These are phyloP conservation scores for Polychytrium aggregatum DNA, from an alignment of 192 early-diverging fungal species.

Conservation along the genomic window DNA sequence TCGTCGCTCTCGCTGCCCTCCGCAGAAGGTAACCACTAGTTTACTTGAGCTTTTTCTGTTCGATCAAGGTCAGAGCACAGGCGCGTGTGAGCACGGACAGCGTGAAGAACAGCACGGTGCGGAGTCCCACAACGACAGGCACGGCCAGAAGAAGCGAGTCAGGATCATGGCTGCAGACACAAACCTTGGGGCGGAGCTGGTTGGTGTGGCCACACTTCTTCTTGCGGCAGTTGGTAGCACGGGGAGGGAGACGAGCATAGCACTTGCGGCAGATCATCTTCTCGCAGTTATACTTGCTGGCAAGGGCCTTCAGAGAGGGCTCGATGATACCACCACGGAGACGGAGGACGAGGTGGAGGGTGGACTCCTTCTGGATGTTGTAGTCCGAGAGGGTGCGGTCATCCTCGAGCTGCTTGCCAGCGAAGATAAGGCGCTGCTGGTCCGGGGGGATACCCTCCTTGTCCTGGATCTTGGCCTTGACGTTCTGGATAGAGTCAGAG, in stretches of 20 bases:
- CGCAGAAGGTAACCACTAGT: too few relatives aligned
- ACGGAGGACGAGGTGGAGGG: constrained; percentile 91
- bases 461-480: constrained; percentile 95
- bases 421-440: constrained; percentile 98
- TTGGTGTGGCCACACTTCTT: constrained; percentile 99
- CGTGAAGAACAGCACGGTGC: too few relatives aligned
- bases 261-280: constrained; percentile 99
- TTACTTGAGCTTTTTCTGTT: too few relatives aligned
- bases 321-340: constrained; percentile 97
- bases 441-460: constrained; percentile 98
- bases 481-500: constrained; percentile 81
- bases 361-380: constrained; percentile 99
- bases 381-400: constrained; percentile 96
- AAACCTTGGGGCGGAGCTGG: constrained; percentile 98
- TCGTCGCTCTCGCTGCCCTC: too few relatives aligned
- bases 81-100: too few relatives aligned
- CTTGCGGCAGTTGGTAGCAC: constrained; percentile 99
- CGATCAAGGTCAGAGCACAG: too few relatives aligned
- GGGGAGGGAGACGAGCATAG: constrained; percentile 97
- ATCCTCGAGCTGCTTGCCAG: constrained; percentile 99
- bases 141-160: too few relatives aligned
- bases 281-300: constrained; percentile 99
- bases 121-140: too few relatives aligned
- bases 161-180: too few relatives aligned
- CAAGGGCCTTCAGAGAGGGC: constrained; percentile 95